These are phyloP conservation scores for Asterochloris erici DNA, from an alignment of 139 green algal species.

Conservation along the genomic window DNA sequence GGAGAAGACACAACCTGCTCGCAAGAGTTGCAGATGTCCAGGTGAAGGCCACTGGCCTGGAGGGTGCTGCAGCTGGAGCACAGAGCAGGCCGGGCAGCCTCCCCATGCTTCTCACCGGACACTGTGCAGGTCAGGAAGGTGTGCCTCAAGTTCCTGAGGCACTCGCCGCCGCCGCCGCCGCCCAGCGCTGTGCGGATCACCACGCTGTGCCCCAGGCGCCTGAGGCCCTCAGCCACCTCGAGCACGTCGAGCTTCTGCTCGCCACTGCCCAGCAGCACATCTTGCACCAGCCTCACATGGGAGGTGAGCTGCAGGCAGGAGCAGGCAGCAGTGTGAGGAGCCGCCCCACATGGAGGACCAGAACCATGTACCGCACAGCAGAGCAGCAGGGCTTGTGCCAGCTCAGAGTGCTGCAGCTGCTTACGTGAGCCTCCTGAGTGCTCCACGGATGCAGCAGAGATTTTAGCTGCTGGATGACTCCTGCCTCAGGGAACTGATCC, in stretches of 20 bases:
- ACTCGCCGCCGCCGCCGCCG: constrained; percentile 42
- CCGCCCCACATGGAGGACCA: background rate
- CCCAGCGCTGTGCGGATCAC: constrained; percentile 43
- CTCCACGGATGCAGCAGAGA: background rate
- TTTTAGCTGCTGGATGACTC: background rate
- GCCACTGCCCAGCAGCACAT: background rate
- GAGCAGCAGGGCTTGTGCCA: background rate
- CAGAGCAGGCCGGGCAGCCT: too few species aligned
- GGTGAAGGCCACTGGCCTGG: too few species aligned
- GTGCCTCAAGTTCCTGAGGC: constrained; percentile 65
- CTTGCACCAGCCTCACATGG: constrained; percentile 13
- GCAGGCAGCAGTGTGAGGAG: background rate
- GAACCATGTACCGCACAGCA: background rate
- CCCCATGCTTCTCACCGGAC: background rate
- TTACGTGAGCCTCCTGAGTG: constrained; percentile 6
- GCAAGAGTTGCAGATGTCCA: too few species aligned
- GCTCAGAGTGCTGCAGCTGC: background rate
- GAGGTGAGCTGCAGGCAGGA: background rate
- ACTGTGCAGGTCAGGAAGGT: constrained; percentile 39
- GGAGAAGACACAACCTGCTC: too few species aligned
- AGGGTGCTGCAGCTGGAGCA: too few species aligned
- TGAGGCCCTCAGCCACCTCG: constrained; percentile 37
- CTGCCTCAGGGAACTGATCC: background rate
- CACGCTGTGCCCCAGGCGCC: constrained; percentile 35
- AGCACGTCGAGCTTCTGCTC: constrained; percentile 2